phyloP scores from a whole-genome alignment of 106 monocot species.

The Dendrobium nobile region DNA sequence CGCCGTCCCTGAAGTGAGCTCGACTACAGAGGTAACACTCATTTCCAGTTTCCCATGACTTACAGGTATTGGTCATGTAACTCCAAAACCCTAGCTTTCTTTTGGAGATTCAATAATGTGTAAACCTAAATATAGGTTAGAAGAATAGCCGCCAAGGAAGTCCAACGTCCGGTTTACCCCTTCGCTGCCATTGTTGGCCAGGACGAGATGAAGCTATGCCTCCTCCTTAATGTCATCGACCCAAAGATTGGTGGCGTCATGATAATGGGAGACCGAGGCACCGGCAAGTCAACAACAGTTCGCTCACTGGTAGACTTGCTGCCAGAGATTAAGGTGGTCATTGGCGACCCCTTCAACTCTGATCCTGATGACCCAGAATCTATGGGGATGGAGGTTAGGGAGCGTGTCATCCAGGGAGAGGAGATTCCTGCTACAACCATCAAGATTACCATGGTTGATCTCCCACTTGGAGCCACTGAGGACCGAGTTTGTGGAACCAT shows the following conservation, averaged over 20 bases:
- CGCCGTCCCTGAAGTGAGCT: slow-evolving; percentile 26
- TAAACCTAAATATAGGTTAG: slow-evolving; percentile 18
- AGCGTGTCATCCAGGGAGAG: slow-evolving; percentile 38
- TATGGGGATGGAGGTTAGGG: slow-evolving; percentile 79
- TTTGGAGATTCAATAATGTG: not conserved
- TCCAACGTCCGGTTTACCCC: slow-evolving; percentile 89
- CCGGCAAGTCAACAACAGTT: slow-evolving; percentile 94
- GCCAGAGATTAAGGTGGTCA: slow-evolving; percentile 72
- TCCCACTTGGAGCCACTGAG: slow-evolving; percentile 97
- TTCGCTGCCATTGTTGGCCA: slow-evolving; percentile 95
- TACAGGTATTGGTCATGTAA: not conserved
- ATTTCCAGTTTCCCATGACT: not conserved
- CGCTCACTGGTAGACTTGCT: slow-evolving; percentile 90
- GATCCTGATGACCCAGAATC: slow-evolving; percentile 89
- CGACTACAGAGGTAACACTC: slow-evolving; percentile 32
- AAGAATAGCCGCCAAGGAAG: slow-evolving; percentile 49
- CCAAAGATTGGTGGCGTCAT: slow-evolving; percentile 99
- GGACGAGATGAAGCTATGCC: slow-evolving; percentile 99
- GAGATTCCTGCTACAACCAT: slow-evolving; percentile 31
- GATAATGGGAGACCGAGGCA: slow-evolving; percentile 99
- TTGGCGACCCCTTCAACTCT: slow-evolving; percentile 96
- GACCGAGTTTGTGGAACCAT: slow-evolving; percentile 98
- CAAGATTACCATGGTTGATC: slow-evolving; percentile 97
- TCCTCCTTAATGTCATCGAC: slow-evolving; percentile 94
- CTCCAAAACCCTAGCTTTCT: not conserved